Base-by-base conservation (phyloP, 129 eudicot species). In the Flaveria sonorensis region DNA sequence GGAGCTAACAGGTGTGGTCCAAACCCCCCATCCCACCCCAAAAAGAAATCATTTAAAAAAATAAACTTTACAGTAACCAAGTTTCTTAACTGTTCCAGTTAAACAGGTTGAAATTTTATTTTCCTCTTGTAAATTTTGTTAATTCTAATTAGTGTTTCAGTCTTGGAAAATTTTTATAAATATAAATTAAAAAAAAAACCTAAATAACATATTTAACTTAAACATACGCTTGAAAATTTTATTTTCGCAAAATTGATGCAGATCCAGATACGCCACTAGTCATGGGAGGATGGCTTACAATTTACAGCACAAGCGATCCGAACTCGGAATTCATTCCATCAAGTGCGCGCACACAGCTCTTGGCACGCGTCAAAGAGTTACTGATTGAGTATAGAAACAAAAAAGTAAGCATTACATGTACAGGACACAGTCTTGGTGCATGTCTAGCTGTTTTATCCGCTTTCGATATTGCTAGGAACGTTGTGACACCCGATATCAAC, bases 401-500 rank as follows among this genome's bases (percentile, higher is more conserved):
- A 39, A 75, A 56, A n/a, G 70, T 81, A 67, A 81, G 84, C 80
- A 81, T 81, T 42, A 59, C 71, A n/a, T 46, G 75, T 66, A 32
- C 47, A 1, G 80, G 84, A 57, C 84, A 81, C 14, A 81, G 84
- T 72, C 84, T 81, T 24, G 84, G 80, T 30, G 84, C 80, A 9
- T 67, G 80, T 23, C 60, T 81, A 28, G 69, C 84, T 1, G 70
- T 48, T 32, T 21, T 81, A 24, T 51, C 84, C 8, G 84, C 84
- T 45, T 47, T 81, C 21, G 84, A 81, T 56, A n/a, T 81, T 0
- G 84, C 76, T 21, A 51, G 46, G 7, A 81, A 81, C 12, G 30
- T 57, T 15, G 80, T 69, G 7, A 32, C 76, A 1, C 75, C 75
- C 2, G 72, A 76, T 21, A 68, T 67, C 30, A 56, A 67, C 0